These are phyloP conservation scores for Phytophthora tubulina DNA, from an alignment of 352 stramenopile species.

Conservation along the genomic window DNA sequence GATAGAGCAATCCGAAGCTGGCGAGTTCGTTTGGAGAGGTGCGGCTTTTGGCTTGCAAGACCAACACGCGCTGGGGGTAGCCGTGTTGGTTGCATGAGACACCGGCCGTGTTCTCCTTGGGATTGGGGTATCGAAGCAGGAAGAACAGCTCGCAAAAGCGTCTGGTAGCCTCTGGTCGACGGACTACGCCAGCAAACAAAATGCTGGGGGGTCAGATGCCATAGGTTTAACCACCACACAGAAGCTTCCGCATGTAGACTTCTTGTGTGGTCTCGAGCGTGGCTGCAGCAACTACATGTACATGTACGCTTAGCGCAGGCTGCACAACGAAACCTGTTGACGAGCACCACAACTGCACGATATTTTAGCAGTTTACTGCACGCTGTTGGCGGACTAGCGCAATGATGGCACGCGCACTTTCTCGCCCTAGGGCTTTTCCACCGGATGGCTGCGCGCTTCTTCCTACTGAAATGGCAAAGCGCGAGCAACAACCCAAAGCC, in stretches of 20 bases:
- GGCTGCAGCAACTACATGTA: background rate
- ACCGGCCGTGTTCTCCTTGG: constrained; percentile 25
- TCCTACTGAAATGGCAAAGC: constrained; percentile 34
- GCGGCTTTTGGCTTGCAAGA: background rate
- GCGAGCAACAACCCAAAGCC: constrained; percentile 16
- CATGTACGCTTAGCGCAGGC: background rate
- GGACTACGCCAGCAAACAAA: background rate
- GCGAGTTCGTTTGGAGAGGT: background rate
- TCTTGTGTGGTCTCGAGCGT: too few relatives aligned
- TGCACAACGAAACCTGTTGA: constrained; percentile 1
- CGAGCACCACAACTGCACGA: constrained; percentile 19
- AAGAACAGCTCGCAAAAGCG: constrained; percentile 14
- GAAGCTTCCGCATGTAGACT: too few relatives aligned
- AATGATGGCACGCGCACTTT: constrained; percentile 25
- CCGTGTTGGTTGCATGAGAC: constrained; percentile 35
- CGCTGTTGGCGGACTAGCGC: constrained; percentile 19
- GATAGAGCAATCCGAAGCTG: background rate
- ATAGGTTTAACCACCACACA: background rate
- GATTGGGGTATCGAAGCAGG: constrained; percentile 28
- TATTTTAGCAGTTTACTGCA: constrained; percentile 29
- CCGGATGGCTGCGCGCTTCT: constrained; percentile 29
- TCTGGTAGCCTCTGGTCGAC: constrained; percentile 3
- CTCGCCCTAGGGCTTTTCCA: constrained; percentile 10
- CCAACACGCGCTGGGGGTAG: constrained; percentile 29
- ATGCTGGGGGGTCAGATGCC: background rate